A percentile compares a stretch with the other conserved stretches of the same genome.
These are phyloP conservation scores for Blepharisma undulans DNA, from an alignment of 169 alveolate species.

Conservation along the genomic window DNA sequence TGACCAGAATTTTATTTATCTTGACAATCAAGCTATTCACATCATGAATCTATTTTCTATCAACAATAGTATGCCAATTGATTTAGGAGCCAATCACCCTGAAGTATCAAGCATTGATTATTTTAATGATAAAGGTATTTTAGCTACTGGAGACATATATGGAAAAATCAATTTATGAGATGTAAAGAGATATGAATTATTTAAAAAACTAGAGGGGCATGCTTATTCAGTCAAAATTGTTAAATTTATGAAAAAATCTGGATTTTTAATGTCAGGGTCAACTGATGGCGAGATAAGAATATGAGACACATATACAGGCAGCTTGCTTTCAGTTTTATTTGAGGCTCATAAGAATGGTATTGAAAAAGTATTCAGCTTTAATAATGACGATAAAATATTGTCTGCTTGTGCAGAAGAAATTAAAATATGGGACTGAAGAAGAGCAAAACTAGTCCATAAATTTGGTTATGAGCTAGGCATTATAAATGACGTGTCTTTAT, in stretches of 20 bases:
- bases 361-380: neutral
- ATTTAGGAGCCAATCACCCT: neutral
- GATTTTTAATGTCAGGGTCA: neutral
- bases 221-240: neutral
- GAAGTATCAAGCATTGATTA: neutral
- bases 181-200: neutral
- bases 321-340: neutral
- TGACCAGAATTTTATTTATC: neutral
- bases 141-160: neutral
- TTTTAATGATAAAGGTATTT: neutral
- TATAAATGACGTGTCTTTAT: neutral
- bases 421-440: neutral
- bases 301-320: neutral
- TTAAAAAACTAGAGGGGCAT: neutral
- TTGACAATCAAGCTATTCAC: neutral
- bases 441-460: neutral
- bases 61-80: neutral
- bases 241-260: neutral
- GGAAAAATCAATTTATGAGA: neutral
- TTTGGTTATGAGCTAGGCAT: neutral
- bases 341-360: neutral
- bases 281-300: neutral
- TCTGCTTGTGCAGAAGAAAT: neutral
- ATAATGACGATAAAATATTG: neutral
- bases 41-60: neutral